Percentiles rank a stretch among this genome's conserved stretches.
Evolutionary conservation across 306 rosid species (phyloP).

Genomic region (Parietaria judaica): DNA sequence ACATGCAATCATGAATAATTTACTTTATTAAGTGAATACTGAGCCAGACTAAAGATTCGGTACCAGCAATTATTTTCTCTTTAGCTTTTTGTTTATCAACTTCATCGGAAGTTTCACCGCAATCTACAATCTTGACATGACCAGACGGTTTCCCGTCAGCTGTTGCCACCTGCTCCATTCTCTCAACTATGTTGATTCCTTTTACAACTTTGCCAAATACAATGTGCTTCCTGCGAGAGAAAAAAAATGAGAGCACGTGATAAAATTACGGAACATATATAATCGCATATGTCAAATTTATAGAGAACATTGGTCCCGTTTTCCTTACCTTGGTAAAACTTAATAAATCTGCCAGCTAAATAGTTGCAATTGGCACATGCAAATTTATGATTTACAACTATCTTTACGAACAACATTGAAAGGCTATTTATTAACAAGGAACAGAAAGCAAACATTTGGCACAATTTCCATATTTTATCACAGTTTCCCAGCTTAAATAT

Average conservation of each 20-base stretch:
- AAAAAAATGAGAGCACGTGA: neutral
- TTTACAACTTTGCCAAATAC: slow-evolving; percentile 81
- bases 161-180: slow-evolving; percentile 71
- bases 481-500: neutral
- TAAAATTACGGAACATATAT: neutral
- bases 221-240: slow-evolving; percentile 68
- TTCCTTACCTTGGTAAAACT: too few relatives aligned
- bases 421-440: too few relatives aligned
- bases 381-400: too few relatives aligned
- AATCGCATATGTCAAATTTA: too few relatives aligned
- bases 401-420: too few relatives aligned
- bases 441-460: too few relatives aligned
- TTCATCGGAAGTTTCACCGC: slow-evolving; percentile 56
- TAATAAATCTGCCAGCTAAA: too few relatives aligned
- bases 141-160: slow-evolving; percentile 68
- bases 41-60: neutral
- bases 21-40: neutral
- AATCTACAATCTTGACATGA: slow-evolving; percentile 71
- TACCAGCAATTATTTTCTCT: neutral
- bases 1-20: slow-evolving; percentile 1
- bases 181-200: slow-evolving; percentile 69
- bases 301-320: too few relatives aligned
- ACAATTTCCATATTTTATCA: neutral
- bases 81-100: slow-evolving; percentile 72
- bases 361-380: too few relatives aligned